These are phyloP conservation scores for Pseudoturritis turrita DNA, from an alignment of 345 rosid genomes.

Conservation along the genomic window DNA sequence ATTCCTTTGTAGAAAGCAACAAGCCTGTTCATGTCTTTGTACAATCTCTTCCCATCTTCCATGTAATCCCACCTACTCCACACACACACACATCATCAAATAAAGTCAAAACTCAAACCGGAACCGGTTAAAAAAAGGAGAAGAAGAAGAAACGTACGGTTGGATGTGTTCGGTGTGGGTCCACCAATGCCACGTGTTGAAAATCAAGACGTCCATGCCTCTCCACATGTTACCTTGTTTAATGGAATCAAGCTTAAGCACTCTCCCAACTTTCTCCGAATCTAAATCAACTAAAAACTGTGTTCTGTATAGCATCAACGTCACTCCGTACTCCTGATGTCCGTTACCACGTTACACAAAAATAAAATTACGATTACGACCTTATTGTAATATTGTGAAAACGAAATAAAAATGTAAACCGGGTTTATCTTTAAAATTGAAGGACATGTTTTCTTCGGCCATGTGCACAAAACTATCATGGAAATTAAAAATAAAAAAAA, in stretches of 20 bases:
- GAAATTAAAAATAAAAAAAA: not conserved
- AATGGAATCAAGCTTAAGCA: constrained; percentile 74
- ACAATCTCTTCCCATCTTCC: constrained; percentile 50
- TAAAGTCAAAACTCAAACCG: not conserved
- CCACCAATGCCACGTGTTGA: constrained; percentile 99
- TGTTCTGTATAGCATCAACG: constrained; percentile 52
- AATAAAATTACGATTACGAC: no score
- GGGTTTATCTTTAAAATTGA: not conserved
- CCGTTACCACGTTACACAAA: no score
- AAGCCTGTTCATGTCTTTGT: constrained; percentile 80
- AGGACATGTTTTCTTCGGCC: not conserved
- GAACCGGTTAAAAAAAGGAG: not conserved
- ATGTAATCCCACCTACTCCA: constrained; percentile 71
- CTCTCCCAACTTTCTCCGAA: constrained; percentile 38
- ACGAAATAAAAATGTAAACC: not conserved
- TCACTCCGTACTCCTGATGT: constrained; percentile 69
- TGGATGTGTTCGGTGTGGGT: constrained; percentile 64
- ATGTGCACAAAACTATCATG: not conserved
- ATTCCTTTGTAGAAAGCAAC: constrained; percentile 79
- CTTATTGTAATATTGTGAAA: not conserved
- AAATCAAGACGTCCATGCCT: constrained; percentile 85
- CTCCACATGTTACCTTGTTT: constrained; percentile 58
- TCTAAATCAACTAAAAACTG: constrained; percentile 66
- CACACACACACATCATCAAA: not conserved
- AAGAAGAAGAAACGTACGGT: constrained; percentile 41